Base-by-base conservation (phyloP, 2,329 filamentous ascomycete species). In the Xylariales sp. region DNA sequence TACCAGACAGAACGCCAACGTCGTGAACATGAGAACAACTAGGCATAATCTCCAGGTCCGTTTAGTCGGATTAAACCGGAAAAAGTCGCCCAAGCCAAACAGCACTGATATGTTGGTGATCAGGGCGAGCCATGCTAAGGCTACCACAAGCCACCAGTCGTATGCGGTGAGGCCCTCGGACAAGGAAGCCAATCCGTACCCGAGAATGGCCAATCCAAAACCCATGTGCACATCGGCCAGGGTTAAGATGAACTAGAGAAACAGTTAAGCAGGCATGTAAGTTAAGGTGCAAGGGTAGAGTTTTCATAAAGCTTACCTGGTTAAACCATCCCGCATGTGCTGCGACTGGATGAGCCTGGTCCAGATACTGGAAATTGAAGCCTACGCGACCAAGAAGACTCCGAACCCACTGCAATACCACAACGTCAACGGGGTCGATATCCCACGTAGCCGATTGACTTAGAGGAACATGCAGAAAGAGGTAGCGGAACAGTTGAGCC, bases 91-190 rank as follows among this genome's bases (percentile, higher is more conserved):
- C 32, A 52, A 35, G 29, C 42, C 51, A 7, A 44, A 46, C 23
- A 41, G 38, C 12, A 48, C 45, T 32, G 49, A 45, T 11, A 54
- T 40, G 38, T 52, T 52, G 19, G 51, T 48, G 14, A 50, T 41
- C 37, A 50, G 43, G 18, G 51, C 47, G 41, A 50, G 50, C 51
- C 51, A 54, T 36, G 40, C 42, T 13, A 54, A 38, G 28, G 50
- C 51, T 16, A 52, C 41, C 14, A 49, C 44, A 15, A 49, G 43
- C 51, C 51, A 54, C 51, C 51, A 54, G 37, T 46, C 40, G 34
- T 50, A 52, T 19, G 48, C 48, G 11, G 50, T 50, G 18, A 52
- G 27, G 20, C 45, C 50, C 18, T 41, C 38, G 8, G 41, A 20
- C 14, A 54, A 36, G 10, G 50, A 44, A 12, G 29, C 28, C 32